Percentiles rank a stretch among this genome's conserved stretches.
Evolutionary conservation across 352 stramenopile species (phyloP).

Genomic region (Pythium dissotocum): DNA sequence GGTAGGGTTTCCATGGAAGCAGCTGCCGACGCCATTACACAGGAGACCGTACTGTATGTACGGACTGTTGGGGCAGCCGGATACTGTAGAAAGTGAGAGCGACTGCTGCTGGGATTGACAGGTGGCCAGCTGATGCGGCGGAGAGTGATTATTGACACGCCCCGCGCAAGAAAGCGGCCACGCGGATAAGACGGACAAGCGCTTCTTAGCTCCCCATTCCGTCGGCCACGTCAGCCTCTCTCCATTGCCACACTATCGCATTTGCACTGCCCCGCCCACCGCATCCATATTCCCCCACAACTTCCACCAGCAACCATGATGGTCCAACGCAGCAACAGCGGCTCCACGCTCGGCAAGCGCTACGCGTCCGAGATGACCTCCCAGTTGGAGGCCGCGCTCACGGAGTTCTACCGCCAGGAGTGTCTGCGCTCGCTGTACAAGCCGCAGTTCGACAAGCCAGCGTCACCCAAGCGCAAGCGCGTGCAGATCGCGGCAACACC

Average conservation of each 20-base stretch:
- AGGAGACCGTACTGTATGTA: neutral
- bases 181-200: neutral
- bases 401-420: constrained; percentile 83
- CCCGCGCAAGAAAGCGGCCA: neutral
- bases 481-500: constrained; percentile 61
- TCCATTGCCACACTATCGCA: constrained; percentile 22
- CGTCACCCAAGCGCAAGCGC: constrained; percentile 41
- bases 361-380: constrained; percentile 56
- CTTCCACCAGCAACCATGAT: constrained; percentile 11
- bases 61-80: neutral
- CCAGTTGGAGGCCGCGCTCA: constrained; percentile 62
- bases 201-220: neutral
- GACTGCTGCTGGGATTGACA: constrained; percentile 13
- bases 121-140: neutral
- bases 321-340: constrained; percentile 12
- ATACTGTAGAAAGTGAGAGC: constrained; percentile 10
- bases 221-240: constrained; percentile 10
- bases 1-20: constrained; percentile 13
- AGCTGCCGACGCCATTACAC: neutral
- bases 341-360: constrained; percentile 69
- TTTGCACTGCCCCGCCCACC: constrained; percentile 2
- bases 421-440: constrained; percentile 77
- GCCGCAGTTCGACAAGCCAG: neutral
- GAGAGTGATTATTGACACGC: constrained; percentile 25
- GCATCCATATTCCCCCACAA: constrained; percentile 11